Evolutionary conservation across 306 rosid genomes (phyloP), one percentile per base, ranked within the genome.

Genomic region (Ziziphus jujuba): DNA sequence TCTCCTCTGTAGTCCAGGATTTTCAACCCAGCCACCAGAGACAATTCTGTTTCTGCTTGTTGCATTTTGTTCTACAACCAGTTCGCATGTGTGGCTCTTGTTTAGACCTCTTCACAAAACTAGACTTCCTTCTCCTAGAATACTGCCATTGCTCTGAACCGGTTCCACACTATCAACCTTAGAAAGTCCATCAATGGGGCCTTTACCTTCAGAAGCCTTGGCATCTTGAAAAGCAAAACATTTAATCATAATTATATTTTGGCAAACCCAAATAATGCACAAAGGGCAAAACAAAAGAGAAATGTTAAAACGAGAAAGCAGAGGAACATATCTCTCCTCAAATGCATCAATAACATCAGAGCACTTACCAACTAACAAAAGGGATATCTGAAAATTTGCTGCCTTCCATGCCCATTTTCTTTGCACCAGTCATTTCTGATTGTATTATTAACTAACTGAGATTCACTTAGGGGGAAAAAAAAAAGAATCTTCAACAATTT

Each of bases 61-160:
- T 45, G 82, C 77, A 75, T 79, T 81, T 40, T 75, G 85, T 48
- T n/a, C n/a, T n/a, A 69, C 8, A 63, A 69, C 63, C 19, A 72
- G 56, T 54, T 76, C 85, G 62, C 70, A 63, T 36, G 15, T 54
- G 70, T 9, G 77, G 56, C 48, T 83, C 91, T 73, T 73, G 89
- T 66, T 76, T 82, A 77, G 89, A 87, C 87, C 97, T 84, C 87
- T 89, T 92, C 40, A 89, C 98, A 45, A 91, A 84, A 69, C 87
- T 85, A 24, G 95, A 82, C 76, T 92, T 92, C 81, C 97, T 85
- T 76, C 89, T 82, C 82, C 82, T 92, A 35, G 98, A 49, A 71
- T 85, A 63, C 79, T 77, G 49, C 87, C 86, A 45, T 76, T 72
- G 60, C 56, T 78, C 49, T 79, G 76, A 73, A 63, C 77, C 9